Conservation (phyloP, 148 eudicot genomes). For the Pouteria glomerata region DNA sequence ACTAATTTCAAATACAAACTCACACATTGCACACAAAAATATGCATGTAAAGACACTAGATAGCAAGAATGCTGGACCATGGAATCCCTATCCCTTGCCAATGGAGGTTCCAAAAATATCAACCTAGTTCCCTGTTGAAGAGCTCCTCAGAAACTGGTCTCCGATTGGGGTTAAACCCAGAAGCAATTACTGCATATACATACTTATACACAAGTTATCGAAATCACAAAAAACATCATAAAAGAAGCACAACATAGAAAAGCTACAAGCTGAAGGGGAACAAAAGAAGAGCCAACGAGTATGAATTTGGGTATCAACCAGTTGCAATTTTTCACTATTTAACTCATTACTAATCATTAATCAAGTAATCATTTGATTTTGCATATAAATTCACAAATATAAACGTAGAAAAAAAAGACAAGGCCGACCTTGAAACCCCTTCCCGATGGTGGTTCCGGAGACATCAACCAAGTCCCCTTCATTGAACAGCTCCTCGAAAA, state of each 20-base stretch:
- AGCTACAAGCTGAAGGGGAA: neutral
- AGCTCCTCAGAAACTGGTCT: neutral
- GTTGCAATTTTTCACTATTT: neutral
- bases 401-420: slow-evolving; percentile 1
- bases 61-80: neutral
- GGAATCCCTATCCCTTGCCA: neutral
- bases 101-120: neutral
- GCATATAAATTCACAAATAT: no score
- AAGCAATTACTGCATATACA: no score
- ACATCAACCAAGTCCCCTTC: slow-evolving; percentile 94
- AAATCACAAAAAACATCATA: no score
- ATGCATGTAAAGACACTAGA: no score
- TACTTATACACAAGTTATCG: no score
- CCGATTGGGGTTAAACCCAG: neutral
- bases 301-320: neutral
- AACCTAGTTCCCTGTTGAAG: neutral
- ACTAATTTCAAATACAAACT: no score
- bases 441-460: slow-evolving; percentile 90
- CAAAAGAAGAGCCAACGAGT: neutral
- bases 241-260: neutral
- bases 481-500: slow-evolving; percentile 60
- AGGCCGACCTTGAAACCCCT: slow-evolving; percentile 72
- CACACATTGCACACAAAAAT: no score
- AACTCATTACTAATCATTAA: neutral
- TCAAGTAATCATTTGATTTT: no score